Conservation (phyloP, 2,329 filamentous ascomycete species). For the Colletotrichum echinochloae region DNA sequence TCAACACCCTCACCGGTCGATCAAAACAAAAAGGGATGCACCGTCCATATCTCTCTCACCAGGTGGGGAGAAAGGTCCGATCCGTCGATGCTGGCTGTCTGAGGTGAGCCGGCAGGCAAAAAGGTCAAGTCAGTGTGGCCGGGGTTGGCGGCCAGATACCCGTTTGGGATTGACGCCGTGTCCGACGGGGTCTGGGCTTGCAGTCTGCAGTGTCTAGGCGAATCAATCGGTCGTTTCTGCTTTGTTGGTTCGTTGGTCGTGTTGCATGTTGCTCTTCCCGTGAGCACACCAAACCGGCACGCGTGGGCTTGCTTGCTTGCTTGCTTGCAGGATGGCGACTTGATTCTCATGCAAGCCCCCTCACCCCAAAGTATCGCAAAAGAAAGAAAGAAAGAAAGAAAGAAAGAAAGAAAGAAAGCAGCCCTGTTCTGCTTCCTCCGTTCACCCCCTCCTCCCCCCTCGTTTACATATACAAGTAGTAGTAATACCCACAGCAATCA, state of each 20-base stretch:
- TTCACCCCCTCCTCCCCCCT: neutral
- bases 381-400: too few relatives aligned
- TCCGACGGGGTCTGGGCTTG: slow-evolving; percentile 27
- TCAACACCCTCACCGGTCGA: slow-evolving; percentile 28
- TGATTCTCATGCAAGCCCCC: neutral
- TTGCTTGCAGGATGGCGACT: slow-evolving; percentile 15
- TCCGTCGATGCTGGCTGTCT: neutral
- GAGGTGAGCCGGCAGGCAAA: slow-evolving; percentile 22
- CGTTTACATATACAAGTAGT: neutral
- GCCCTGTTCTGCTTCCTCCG: neutral
- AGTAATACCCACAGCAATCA: neutral
- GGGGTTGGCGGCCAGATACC: slow-evolving; percentile 4
- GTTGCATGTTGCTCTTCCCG: neutral
- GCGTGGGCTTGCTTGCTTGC: neutral
- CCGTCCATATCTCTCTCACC: slow-evolving; percentile 15
- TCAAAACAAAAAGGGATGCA: slow-evolving; percentile 29
- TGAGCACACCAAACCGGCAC: neutral
- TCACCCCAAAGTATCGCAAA: too few relatives aligned
- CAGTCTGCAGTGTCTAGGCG: neutral
- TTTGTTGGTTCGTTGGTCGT: slow-evolving; percentile 23
- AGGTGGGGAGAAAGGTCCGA: neutral
- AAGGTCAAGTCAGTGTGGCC: neutral
- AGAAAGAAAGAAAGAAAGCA: too few relatives aligned
- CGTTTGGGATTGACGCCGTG: slow-evolving; percentile 14
- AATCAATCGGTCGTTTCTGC: too few relatives aligned